phyloP scores from a whole-genome alignment of 2,329 filamentous ascomycete genomes.

The Neocucurbitaria cava region DNA sequence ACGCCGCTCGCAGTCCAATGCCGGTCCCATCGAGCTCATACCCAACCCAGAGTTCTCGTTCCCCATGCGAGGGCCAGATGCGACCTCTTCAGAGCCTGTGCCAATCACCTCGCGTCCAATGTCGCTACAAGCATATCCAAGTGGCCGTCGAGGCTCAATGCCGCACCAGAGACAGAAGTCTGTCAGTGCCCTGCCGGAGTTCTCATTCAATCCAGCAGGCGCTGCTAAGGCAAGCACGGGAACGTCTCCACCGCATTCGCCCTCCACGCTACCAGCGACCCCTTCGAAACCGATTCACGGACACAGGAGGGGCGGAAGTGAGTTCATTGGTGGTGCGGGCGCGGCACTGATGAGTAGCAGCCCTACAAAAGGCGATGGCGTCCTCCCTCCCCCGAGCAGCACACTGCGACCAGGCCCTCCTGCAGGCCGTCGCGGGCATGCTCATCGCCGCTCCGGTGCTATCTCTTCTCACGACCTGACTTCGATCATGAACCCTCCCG shows the following conservation, averaged over 20 bases:
- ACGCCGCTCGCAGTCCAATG: conserved; percentile 41
- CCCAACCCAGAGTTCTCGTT: conserved; percentile 59
- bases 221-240: conserved; percentile 37
- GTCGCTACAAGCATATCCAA: conserved; percentile 46
- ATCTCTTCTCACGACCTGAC: conserved; percentile 85
- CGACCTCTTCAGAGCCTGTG: conserved; percentile 37
- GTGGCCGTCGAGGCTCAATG: conserved; percentile 42
- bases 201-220: conserved; percentile 58
- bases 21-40: conserved; percentile 51
- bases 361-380: conserved; percentile 69
- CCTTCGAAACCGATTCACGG: conserved; percentile 63
- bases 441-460: conserved; percentile 79
- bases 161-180: conserved; percentile 50
- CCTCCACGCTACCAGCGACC: conserved; percentile 47
- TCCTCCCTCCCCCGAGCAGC: conserved; percentile 63
- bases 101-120: conserved; percentile 46
- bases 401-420: conserved; percentile 58
- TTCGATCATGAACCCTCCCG: conserved; percentile 68
- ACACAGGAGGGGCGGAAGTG: conserved; percentile 80
- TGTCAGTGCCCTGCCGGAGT: conserved; percentile 54
- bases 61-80: conserved; percentile 48
- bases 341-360: conserved; percentile 70
- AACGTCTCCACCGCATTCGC: conserved; percentile 49
- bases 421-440: conserved; percentile 70
- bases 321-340: conserved; percentile 79